Evolutionary conservation across 164 flowering plant genomes (phyloP).

Genomic region (Annona squamosa): DNA sequence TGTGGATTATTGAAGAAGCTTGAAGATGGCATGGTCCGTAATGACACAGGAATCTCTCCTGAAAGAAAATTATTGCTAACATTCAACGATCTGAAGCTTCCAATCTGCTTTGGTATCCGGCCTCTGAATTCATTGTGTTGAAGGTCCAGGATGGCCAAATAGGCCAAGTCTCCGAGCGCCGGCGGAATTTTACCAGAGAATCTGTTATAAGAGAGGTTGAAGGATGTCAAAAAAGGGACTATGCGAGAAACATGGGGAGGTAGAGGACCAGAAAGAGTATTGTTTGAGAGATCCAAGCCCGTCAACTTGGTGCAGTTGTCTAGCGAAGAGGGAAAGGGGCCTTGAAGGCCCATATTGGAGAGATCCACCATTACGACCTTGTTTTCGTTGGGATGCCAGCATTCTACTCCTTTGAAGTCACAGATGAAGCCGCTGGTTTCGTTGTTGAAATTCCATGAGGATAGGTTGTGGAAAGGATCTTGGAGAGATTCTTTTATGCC

Average conservation of each 20-base stretch:
- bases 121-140: conserved; percentile 50
- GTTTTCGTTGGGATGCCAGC: conserved; percentile 69
- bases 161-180: conserved; percentile 35
- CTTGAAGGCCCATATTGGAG: conserved; percentile 53
- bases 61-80: conserved; percentile 46
- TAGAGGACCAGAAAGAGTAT: conserved; percentile 43
- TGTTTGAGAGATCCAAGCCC: conserved; percentile 62
- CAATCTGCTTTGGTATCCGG: conserved; percentile 44
- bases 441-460: conserved; percentile 51
- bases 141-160: conserved; percentile 43
- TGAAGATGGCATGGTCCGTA: conserved; percentile 6
- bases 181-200: conserved; percentile 55
- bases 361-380: conserved; percentile 49
- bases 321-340: conserved; percentile 56
- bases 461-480: conserved; percentile 40
- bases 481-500: conserved; percentile 32
- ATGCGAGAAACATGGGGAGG: conserved; percentile 36
- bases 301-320: conserved; percentile 50
- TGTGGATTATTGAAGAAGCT: conserved; percentile 49
- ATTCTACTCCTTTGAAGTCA: conserved; percentile 51
- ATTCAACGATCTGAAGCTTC: conserved; percentile 31
- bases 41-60: conserved; percentile 42
- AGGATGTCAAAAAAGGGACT: conserved; percentile 27
- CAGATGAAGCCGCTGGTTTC: conserved; percentile 57
- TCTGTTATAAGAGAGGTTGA: conserved; percentile 61